Percentiles rank a stretch among this genome's conserved stretches.
Evolutionary conservation across 2,329 filamentous ascomycete species (phyloP).

Genomic region (Pseudocercospora eumusae): DNA sequence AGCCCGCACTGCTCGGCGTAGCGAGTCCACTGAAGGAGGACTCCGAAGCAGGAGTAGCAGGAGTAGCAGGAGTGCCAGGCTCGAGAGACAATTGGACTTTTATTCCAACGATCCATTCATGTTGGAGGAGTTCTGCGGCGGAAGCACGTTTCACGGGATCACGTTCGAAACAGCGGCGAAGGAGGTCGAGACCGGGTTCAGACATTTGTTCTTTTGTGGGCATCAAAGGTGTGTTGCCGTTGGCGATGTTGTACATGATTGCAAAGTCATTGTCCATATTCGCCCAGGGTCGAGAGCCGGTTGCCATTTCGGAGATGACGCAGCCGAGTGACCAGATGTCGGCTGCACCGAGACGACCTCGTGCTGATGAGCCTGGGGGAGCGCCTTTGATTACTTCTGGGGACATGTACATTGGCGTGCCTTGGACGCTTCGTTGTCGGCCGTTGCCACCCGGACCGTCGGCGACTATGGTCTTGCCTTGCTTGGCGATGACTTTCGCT

Average conservation of each 20-base stretch:
- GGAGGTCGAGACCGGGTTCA: conserved; percentile 79
- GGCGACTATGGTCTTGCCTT: conserved; percentile 80
- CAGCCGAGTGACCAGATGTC: conserved; percentile 97
- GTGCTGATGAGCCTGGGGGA: conserved; percentile 63
- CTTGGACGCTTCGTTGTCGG: conserved; percentile 79
- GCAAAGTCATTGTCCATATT: conserved; percentile 98
- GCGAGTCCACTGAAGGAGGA: conserved; percentile 19
- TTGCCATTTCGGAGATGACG: conserved; percentile 96
- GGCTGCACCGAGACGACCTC: conserved; percentile 77
- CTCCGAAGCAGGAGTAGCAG: conserved; percentile 39
- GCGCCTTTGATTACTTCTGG: conserved; percentile 91
- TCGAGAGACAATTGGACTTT: conserved; percentile 51
- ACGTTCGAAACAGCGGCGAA: conserved; percentile 80
- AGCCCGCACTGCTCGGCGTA: conserved; percentile 21
- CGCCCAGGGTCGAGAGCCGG: conserved; percentile 89
- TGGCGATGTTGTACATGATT: conserved; percentile 99
- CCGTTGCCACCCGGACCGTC: conserved; percentile 44
- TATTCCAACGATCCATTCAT: conserved; percentile 74
- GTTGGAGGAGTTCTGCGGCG: conserved; percentile 85
- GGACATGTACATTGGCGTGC: conserved; percentile 99
- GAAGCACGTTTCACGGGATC: conserved; percentile 78
- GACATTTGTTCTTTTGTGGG: conserved; percentile 82
- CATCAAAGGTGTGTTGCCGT: conserved; percentile 87
- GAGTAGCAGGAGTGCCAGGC: conserved; percentile 49
- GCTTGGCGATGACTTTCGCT: conserved; percentile 91